These are phyloP conservation scores for Fusarium incarnatum DNA, from an alignment of 2,329 filamentous ascomycete genomes.

Conservation along the genomic window DNA sequence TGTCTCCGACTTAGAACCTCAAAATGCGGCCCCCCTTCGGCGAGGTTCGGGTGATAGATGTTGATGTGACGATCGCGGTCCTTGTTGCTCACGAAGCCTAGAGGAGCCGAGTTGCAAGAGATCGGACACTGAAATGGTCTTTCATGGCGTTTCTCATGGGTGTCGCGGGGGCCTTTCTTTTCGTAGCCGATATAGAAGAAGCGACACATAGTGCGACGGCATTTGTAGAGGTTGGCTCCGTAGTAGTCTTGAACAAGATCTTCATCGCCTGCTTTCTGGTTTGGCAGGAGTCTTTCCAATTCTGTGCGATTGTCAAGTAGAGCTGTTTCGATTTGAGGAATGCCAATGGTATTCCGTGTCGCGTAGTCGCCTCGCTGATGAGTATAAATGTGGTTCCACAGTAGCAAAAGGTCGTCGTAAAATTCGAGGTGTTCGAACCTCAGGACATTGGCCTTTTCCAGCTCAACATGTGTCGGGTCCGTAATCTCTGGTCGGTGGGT, in stretches of 20 bases:
- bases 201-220: background rate
- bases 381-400: conserved; percentile 21
- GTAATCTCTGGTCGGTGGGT: rapidly evolving
- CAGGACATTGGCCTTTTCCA: rapidly evolving
- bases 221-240: background rate
- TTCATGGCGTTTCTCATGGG: conserved; percentile 1
- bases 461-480: rapidly evolving
- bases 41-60: background rate
- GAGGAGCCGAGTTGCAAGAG: background rate
- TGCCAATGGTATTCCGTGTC: background rate
- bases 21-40: rapidly evolving
- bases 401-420: background rate
- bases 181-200: conserved; percentile 10
- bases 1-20: background rate
- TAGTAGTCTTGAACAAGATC: background rate
- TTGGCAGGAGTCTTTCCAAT: background rate
- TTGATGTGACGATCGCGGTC: background rate
- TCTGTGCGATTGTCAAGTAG: background rate
- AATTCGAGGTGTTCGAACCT: rapidly evolving
- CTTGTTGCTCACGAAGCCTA: background rate
- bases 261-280: background rate
- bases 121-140: background rate
- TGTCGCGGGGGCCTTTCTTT: rapidly evolving
- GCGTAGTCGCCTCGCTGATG: conserved; percentile 10
- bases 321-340: background rate